Conservation (phyloP, 129 eudicot genomes). For the Oenanthe sinensis region DNA sequence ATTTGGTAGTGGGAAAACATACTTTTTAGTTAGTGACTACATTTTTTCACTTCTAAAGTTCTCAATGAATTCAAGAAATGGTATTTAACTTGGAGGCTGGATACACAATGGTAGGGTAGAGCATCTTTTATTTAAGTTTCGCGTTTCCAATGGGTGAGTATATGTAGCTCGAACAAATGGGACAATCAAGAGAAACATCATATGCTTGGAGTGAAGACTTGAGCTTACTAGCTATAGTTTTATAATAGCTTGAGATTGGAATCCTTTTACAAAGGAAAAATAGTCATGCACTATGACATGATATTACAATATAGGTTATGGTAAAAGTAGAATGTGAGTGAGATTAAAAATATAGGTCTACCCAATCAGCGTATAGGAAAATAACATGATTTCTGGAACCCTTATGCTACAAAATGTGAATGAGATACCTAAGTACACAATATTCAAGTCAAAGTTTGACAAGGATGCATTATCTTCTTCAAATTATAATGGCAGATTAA, state of each 20-base stretch:
- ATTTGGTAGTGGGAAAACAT: neutral
- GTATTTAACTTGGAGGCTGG: neutral
- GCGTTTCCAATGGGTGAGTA: neutral
- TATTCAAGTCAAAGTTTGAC: neutral
- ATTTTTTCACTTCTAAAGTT: neutral
- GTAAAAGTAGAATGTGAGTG: neutral
- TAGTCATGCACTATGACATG: neutral
- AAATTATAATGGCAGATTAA: neutral
- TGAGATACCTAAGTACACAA: neutral
- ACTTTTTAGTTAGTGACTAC: neutral
- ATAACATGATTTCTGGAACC: neutral
- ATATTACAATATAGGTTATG: neutral
- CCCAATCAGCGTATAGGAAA: neutral
- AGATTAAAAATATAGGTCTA: neutral
- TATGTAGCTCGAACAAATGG: neutral
- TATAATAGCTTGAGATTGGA: neutral
- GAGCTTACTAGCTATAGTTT: neutral
- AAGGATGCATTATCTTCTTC: neutral
- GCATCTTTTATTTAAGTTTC: neutral
- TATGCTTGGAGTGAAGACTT: neutral
- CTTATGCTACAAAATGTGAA: neutral
- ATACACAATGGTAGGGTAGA: neutral
- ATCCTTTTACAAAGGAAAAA: neutral
- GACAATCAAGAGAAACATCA: neutral
- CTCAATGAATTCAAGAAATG: neutral